These are phyloP conservation scores for Triticum timopheevii DNA, from an alignment of 176 grass and related monocot genomes.

Conservation along the genomic window DNA sequence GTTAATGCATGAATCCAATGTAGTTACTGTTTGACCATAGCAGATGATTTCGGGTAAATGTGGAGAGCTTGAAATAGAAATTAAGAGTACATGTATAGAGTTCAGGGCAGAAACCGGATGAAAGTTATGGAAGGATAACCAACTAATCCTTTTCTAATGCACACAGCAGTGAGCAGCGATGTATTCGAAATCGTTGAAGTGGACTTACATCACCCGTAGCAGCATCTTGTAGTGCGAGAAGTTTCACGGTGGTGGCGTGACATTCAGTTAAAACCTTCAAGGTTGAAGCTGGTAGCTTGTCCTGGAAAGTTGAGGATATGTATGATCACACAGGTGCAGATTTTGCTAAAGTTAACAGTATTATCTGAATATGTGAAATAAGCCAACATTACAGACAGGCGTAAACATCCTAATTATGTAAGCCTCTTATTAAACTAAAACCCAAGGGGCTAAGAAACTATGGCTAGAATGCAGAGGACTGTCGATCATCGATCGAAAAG, in stretches of 20 bases:
- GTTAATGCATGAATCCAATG: not conserved
- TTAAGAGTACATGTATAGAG: not conserved
- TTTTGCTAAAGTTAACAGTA: not conserved
- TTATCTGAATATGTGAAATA: constrained; percentile 5
- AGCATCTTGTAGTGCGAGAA: constrained; percentile 85
- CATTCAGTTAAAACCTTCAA: constrained; percentile 81
- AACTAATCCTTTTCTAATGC: not conserved
- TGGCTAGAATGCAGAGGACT: not conserved
- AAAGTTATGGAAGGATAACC: not conserved
- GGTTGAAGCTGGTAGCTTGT: constrained; percentile 69
- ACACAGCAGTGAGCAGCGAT: not conserved
- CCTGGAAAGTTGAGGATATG: constrained; percentile 42
- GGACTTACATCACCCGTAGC: constrained; percentile 75
- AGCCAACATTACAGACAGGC: not conserved
- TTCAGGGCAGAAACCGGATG: not conserved
- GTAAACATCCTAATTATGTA: not conserved
- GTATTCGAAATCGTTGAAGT: not conserved
- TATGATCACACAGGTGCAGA: not conserved
- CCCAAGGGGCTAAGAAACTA: not conserved
- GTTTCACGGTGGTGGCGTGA: constrained; percentile 69
- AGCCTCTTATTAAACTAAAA: not conserved
- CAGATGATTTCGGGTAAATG: not conserved
- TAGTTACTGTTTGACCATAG: not conserved
- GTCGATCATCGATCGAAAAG: not conserved
- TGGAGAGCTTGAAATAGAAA: not conserved